Base-by-base conservation (phyloP, 768 basidiomycete genomes). In the Agrocybe praecox region DNA sequence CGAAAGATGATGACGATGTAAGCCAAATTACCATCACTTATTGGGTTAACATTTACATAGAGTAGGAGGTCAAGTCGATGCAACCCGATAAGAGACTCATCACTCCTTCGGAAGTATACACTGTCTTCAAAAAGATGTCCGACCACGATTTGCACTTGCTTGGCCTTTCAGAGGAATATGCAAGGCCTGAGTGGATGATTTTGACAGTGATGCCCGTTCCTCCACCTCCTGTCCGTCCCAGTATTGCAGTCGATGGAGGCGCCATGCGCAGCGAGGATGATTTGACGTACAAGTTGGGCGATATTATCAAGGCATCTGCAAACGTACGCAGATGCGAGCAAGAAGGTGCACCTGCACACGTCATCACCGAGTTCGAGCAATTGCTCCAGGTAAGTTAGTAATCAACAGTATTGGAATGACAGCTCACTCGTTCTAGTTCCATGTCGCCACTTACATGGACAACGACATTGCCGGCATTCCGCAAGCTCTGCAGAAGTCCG, bases 371-470 rank as follows among this genome's bases (percentile, higher is more conserved):
- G 72, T 96, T 95, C 63, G 96, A 98, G 74, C 94, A 96, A 67
- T 77, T 99, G 45, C 82, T 98, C 6, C 96, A 98, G 85, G 94
- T 92, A 58, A 53, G 82, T 71, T n/a, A 40, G 10, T 36, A 21
- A 26, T 50, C 53, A 29, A 29, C 48, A 9, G 33, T 15, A 15
- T 52, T 24, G 19, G 36, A 53, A 34, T 46, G 58, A 36, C n/a
- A 32, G 22, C 46, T 57, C 14, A 54, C 9, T 10, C 8, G 12
- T 59, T 12, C 62, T 18, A 97, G 94, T 99, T 96, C 70, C 97
- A 99, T 68, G 95, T 98, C 58, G 97, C 97, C 2, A 98, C 97
- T 0, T 99, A 98, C 70, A 99, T 99, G 96, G 97, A 99, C 69
- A 99, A 99, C 68, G 96, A 98, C 68, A 96, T 98, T 56, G 95